Conservation (phyloP, 257 asterid genomes). For the Voacanga thouarsii region DNA sequence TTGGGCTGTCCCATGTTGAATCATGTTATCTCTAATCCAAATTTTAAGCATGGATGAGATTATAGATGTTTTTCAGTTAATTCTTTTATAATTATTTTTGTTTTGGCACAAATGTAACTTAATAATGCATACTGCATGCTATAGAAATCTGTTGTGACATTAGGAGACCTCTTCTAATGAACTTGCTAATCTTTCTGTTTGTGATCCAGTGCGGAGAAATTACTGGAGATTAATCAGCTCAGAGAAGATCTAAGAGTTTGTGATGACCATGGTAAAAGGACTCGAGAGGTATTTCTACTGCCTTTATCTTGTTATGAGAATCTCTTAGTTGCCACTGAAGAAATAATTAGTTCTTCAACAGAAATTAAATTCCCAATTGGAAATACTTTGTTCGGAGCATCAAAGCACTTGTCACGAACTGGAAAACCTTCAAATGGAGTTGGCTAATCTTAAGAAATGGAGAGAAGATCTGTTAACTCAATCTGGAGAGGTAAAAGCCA, state of each 20-base stretch:
- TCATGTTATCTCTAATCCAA: background rate
- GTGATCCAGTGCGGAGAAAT: conserved; percentile 38
- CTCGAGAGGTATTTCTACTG: conserved; percentile 40
- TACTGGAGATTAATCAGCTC: conserved; percentile 40
- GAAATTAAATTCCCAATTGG: conserved; percentile 28
- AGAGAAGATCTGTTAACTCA: conserved; percentile 37
- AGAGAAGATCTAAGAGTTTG: conserved; percentile 39
- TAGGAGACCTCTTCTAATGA: background rate
- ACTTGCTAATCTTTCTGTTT: conserved; percentile 14
- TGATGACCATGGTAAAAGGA: conserved; percentile 35
- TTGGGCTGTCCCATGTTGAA: conserved; percentile 4
- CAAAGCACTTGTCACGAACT: conserved; percentile 31
- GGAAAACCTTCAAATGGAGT: conserved; percentile 46
- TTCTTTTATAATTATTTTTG: background rate
- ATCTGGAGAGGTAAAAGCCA: conserved; percentile 35
- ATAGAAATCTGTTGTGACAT: background rate
- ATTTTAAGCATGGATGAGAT: background rate
- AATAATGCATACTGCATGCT: background rate
- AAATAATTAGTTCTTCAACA: conserved; percentile 22
- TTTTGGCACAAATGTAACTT: conserved; percentile 3
- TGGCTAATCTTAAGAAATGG: conserved; percentile 45
- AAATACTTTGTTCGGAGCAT: conserved; percentile 28
- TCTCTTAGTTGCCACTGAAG: background rate
- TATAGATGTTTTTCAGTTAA: background rate
- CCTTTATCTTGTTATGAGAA: conserved; percentile 16